A percentile compares a stretch with the other conserved stretches of the same genome.
Evolutionary conservation across 768 basidiomycete genomes (phyloP).

Genomic region (Suillus lakei): DNA sequence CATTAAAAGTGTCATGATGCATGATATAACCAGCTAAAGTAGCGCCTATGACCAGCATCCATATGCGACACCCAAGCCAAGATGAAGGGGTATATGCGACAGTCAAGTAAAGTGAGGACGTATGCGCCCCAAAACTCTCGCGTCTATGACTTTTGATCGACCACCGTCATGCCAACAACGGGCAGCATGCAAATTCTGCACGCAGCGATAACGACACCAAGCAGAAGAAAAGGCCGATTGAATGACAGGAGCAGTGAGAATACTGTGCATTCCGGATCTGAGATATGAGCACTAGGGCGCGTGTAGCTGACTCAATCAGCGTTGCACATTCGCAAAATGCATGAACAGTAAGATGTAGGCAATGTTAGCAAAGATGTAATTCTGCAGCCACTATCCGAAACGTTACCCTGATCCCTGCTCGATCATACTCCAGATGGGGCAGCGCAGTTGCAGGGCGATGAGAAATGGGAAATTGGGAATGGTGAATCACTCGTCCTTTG

Average conservation of each 20-base stretch:
- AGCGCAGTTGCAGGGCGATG: too few species aligned
- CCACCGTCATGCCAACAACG: too few species aligned
- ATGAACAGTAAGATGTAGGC: neutral
- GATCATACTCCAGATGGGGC: too few species aligned
- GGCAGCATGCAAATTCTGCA: neutral
- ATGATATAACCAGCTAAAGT: neutral
- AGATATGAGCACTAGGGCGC: constrained; percentile 5
- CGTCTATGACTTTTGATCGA: neutral
- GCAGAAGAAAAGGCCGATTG: neutral
- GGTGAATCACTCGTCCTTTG: too few species aligned
- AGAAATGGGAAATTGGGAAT: too few species aligned
- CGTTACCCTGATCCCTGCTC: too few species aligned
- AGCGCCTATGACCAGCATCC: too few species aligned
- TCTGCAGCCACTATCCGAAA: neutral
- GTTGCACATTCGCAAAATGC: constrained; percentile 8
- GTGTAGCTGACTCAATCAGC: constrained; percentile 6
- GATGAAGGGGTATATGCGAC: neutral
- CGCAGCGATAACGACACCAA: neutral
- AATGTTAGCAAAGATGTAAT: neutral
- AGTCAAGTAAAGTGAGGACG: neutral
- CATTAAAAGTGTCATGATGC: neutral
- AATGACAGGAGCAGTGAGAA: constrained; percentile 18
- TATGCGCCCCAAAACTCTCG: neutral
- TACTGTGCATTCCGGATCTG: constrained; percentile 25
- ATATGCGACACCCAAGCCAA: neutral